These are phyloP conservation scores for Melanogaster broomeanus DNA, from an alignment of 768 basidiomycete genomes.

Conservation along the genomic window DNA sequence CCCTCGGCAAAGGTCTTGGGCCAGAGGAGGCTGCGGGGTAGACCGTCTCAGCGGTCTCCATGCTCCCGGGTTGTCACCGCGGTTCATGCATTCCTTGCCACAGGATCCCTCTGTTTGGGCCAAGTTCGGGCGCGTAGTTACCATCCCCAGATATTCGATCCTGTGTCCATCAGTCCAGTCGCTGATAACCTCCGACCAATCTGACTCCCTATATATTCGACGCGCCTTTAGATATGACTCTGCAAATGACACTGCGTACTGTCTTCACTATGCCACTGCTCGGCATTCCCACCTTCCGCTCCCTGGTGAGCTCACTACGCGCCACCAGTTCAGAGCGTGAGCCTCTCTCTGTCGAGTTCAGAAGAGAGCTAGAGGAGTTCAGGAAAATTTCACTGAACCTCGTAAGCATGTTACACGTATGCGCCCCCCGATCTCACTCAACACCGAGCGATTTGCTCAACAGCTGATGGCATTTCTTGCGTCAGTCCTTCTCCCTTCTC, in stretches of 20 bases:
- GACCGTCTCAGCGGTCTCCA: too few species aligned
- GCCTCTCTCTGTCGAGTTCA: constrained; percentile 10
- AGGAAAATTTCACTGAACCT: constrained; percentile 24
- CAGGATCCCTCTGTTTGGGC: not conserved
- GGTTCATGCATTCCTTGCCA: too few species aligned
- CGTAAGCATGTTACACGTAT: constrained; percentile 9
- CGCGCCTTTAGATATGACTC: not conserved
- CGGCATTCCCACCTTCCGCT: not conserved
- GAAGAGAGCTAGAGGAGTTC: constrained; percentile 20
- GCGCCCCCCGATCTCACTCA: not conserved
- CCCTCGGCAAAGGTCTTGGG: not conserved
- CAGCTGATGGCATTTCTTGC: constrained; percentile 30
- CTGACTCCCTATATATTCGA: constrained; percentile 9
- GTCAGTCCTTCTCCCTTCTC: constrained; percentile 12
- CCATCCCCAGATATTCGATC: not conserved
- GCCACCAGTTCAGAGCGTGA: constrained; percentile 1
- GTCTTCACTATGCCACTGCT: constrained; percentile 9
- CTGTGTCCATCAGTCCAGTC: not conserved
- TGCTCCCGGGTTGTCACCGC: too few species aligned
- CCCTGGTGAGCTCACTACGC: not conserved
- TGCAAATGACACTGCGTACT: not conserved
- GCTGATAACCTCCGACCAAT: not conserved
- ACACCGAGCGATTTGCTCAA: not conserved
- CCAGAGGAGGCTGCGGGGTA: too few species aligned
- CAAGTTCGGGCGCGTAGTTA: too few species aligned